Evolutionary conservation across 768 basidiomycete genomes (phyloP).

Genomic region (Naganishia vishniacii): DNA sequence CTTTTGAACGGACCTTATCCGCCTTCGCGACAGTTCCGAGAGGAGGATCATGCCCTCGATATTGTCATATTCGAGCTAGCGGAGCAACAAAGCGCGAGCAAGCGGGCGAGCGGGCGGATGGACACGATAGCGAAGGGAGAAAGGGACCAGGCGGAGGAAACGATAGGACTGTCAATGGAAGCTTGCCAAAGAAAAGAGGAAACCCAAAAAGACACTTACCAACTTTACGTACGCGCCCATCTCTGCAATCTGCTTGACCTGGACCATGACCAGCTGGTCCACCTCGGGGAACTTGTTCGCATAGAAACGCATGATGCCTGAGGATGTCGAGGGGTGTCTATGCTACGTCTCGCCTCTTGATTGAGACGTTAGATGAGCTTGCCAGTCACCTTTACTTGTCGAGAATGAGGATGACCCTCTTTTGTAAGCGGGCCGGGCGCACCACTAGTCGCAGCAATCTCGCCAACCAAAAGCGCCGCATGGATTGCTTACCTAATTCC

Average conservation of each 20-base stretch:
- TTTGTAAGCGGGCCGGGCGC: neutral
- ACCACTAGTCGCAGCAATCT: too few relatives aligned
- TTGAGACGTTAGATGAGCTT: too few relatives aligned
- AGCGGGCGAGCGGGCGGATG: neutral
- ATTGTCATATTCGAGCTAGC: slow-evolving; percentile 99
- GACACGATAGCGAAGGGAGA: neutral
- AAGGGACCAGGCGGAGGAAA: neutral
- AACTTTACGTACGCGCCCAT: slow-evolving; percentile 99
- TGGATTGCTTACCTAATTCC: too few relatives aligned
- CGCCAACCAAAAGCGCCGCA: neutral
- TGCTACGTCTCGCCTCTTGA: neutral
- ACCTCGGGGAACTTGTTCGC: slow-evolving; percentile 78
- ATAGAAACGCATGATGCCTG: slow-evolving; percentile 73
- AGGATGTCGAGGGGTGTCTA: too few relatives aligned
- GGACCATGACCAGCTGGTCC: slow-evolving; percentile 98
- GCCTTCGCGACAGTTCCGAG: slow-evolving; percentile 92
- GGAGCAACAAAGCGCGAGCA: too few relatives aligned
- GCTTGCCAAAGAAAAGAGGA: too few relatives aligned
- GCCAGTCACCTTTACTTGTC: too few relatives aligned
- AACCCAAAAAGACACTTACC: too few relatives aligned
- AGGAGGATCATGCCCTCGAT: slow-evolving; percentile 99
- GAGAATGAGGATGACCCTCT: neutral
- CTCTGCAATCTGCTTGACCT: slow-evolving; percentile 97
- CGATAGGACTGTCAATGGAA: too few relatives aligned
- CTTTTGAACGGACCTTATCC: slow-evolving; percentile 95